Base-by-base conservation (phyloP, 2,329 filamentous ascomycete genomes). In the Pseudovirgaria hyperparasitica region DNA sequence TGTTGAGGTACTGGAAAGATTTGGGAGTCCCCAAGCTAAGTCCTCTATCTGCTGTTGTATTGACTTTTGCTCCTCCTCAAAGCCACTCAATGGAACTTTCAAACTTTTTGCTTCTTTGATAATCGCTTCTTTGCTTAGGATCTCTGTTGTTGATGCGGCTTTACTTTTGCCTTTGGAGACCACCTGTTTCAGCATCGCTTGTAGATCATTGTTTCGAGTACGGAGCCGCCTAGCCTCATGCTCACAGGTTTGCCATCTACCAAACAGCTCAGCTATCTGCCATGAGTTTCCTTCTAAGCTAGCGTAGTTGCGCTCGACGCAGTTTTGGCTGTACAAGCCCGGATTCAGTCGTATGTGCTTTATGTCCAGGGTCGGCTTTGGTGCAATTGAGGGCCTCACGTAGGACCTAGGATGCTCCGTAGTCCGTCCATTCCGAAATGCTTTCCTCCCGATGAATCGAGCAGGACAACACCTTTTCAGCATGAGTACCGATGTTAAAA, bases 321-420 rank as follows among this genome's bases (percentile, higher is more conserved):
- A 92, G 47, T 92, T 96, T 39, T 77, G 65, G 41, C 79, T 70
- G 62, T 94, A 81, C 10, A 92, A 66, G 9, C 76, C 71, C 10
- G 80, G 72, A 54, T 92, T 81, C 46, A 84, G 70, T 31, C 86
- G 85, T 51, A 98, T 93, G 58, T 90, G 78, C 52, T 82, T 87
- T 48, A 92, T 68, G 58, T 94, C 80, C 39, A 92, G 68, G 24
- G 69, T 69, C 15, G 82, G 72, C 50, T 82, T 87, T 8, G 84
- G 85, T 9, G 82, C 85, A 27, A 70, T 76, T 2, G 78, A 64
- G 4, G 80, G 79, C 20, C 76, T 66, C 4, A 55, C 55, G 35
- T 58, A 63, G 13, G 36, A n/a, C n/a, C n/a, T n/a, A n/a, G n/a
- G n/a, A n/a, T n/a, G n/a, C n/a, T n/a, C n/a, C n/a, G n/a, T n/a